Evolutionary conservation across 2,329 filamentous ascomycete genomes (phyloP).

Genomic region (Colletotrichum sp.): DNA sequence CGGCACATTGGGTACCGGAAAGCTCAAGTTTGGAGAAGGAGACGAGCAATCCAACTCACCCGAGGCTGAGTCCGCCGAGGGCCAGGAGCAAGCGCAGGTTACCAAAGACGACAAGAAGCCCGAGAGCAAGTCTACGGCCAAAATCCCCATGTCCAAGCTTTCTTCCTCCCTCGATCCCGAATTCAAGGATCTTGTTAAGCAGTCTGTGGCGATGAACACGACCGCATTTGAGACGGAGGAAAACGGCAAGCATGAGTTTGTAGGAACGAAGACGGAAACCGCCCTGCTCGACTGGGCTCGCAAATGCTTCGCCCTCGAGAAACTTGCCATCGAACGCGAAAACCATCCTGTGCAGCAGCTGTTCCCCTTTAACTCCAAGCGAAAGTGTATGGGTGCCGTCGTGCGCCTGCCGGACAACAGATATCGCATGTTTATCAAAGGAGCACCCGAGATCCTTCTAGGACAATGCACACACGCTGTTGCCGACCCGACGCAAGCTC

Average conservation of each 20-base stretch:
- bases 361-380: slow-evolving; percentile 56
- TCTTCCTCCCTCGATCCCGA: slow-evolving; percentile 33
- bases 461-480: slow-evolving; percentile 47
- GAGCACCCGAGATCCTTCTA: slow-evolving; percentile 57
- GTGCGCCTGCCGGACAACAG: slow-evolving; percentile 31
- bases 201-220: slow-evolving; percentile 51
- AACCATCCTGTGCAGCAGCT: slow-evolving; percentile 52
- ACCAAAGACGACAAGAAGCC: not conserved
- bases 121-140: not conserved
- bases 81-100: not conserved
- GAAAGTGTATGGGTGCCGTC: slow-evolving; percentile 54
- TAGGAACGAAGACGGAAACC: slow-evolving; percentile 62
- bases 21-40: slow-evolving; percentile 40
- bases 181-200: slow-evolving; percentile 41
- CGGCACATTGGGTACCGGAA: slow-evolving; percentile 52
- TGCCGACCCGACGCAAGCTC: slow-evolving; percentile 46
- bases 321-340: slow-evolving; percentile 50
- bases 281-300: slow-evolving; percentile 47
- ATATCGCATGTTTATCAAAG: slow-evolving; percentile 56
- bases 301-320: slow-evolving; percentile 39
- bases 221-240: slow-evolving; percentile 58
- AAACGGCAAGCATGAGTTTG: slow-evolving; percentile 46
- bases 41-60: slow-evolving; percentile 19
- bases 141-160: slow-evolving; percentile 11
- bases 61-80: not conserved